Percentiles rank a stretch among this genome's conserved stretches.
Evolutionary conservation across 805 yeast genomes (phyloP).

Genomic region (Starmerella geochares): DNA sequence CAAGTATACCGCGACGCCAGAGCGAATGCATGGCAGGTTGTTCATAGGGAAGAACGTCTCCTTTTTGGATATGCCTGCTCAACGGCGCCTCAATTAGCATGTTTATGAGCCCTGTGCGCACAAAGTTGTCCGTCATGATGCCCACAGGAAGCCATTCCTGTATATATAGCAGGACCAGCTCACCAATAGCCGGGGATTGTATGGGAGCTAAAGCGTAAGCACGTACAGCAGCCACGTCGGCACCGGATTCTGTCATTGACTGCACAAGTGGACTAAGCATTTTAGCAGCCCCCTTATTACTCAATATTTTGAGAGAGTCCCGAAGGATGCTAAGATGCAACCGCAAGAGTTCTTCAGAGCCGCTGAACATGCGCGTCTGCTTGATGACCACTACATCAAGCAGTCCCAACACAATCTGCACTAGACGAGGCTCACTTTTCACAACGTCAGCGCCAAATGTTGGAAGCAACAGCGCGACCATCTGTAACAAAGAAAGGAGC

Average conservation of each 20-base stretch:
- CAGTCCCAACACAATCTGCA: slow-evolving; percentile 32
- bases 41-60: slow-evolving; percentile 44
- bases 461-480: slow-evolving; percentile 21
- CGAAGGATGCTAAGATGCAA: slow-evolving; percentile 16
- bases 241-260: slow-evolving; percentile 44
- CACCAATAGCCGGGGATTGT: slow-evolving; percentile 60
- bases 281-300: background rate
- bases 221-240: slow-evolving; percentile 51
- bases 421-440: slow-evolving; percentile 18
- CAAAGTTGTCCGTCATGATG: slow-evolving; percentile 54
- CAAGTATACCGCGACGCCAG: slow-evolving; percentile 80
- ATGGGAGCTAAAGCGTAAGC: slow-evolving; percentile 44
- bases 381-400: slow-evolving; percentile 52
- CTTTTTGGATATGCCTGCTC: slow-evolving; percentile 55
- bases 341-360: slow-evolving; percentile 6
- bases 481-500: slow-evolving; percentile 8
- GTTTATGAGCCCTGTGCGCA: slow-evolving; percentile 53
- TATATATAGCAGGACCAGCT: slow-evolving; percentile 55
- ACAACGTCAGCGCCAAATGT: slow-evolving; percentile 10
- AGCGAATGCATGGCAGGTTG: slow-evolving; percentile 54
- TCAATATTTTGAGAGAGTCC: slow-evolving; percentile 11
- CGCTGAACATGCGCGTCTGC: slow-evolving; percentile 15
- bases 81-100: slow-evolving; percentile 66
- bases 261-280: slow-evolving; percentile 16
- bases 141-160: slow-evolving; percentile 53